Evolutionary conservation across 306 rosid genomes (phyloP), one percentile per base, ranked within the genome.

Genomic region (Prunus fruticosa): DNA sequence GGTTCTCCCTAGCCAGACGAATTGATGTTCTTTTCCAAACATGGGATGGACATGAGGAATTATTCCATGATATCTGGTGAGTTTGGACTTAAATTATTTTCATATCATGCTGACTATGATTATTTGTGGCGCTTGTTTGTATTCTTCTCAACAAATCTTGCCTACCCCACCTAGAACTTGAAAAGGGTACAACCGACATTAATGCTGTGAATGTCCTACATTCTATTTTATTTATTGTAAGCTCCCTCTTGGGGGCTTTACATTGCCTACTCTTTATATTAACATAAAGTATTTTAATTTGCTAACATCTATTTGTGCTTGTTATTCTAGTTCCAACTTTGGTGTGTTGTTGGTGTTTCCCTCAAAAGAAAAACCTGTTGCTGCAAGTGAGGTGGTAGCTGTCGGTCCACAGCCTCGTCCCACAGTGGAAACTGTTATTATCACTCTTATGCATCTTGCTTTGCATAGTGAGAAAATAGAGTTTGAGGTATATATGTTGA

Each of bases 1-100:
- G 97, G 47, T 86, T 88, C 75, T 83, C 84, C 62, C 41, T 94
- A 71, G 97, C 93, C 60, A 87, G 89, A 82, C 86, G 85, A 64
- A 85, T 92, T 51, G 84, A 89, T 76, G 89, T 94, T 81, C 98
- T 94, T 87, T 91, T 94, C 82, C 94, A 89, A 79, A 94, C 95
- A 57, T 91, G 97, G 98, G 97, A 90, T 84, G 98, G 97, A 22
- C 98, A 94, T 69, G 86, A 86, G 74, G 98, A 90, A 81, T 87
- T 94, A 71, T 94, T 94, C 83, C 87, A 87, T 57, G 98, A 94
- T 87, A 88, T 94, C 75, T 90, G 96, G 98, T 94, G 20, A 46
- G 97, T 86, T 76, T 71, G 18, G 78, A 45, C 72, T 57, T 13
- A 53, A 69, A 65, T 30, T 50, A 15, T 54, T 52, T 16, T 12